Evolutionary conservation across 148 eudicot species (phyloP).

Genomic region (Amaranthus hypochondriacus): DNA sequence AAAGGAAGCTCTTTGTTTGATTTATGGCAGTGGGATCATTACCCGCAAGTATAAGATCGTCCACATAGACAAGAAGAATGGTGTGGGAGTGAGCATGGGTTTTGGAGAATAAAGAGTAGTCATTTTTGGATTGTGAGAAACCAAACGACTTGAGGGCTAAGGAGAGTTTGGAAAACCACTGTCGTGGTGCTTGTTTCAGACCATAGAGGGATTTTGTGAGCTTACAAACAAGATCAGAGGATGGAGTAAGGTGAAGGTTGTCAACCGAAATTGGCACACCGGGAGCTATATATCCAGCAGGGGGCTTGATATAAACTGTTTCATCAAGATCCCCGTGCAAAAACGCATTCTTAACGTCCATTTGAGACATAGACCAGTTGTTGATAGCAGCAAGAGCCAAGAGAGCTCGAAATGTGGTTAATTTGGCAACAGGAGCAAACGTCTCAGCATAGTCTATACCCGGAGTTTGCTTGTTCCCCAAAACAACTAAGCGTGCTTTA

Average conservation of each 20-base stretch:
- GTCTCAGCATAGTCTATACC: no score
- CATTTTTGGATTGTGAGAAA: background rate
- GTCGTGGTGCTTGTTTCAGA: background rate
- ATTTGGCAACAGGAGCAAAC: no score
- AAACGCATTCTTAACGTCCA: no score
- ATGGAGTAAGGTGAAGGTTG: background rate
- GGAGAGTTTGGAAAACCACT: background rate
- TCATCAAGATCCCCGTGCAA: background rate
- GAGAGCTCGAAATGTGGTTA: no score
- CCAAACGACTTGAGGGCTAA: no score
- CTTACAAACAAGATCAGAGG: background rate
- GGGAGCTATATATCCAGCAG: background rate
- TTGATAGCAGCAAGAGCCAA: no score
- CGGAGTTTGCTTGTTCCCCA: no score
- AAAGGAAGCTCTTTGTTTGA: background rate
- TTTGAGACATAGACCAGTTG: no score
- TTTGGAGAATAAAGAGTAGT: background rate
- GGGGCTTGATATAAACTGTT: background rate
- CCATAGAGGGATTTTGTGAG: background rate
- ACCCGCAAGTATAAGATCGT: background rate
- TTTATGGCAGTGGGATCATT: background rate
- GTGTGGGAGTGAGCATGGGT: no score
- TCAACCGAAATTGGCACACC: background rate
- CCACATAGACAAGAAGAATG: background rate
- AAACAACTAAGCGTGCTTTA: no score